Base-by-base conservation (phyloP, 352 stramenopile species). In the Pythium insidiosum region DNA sequence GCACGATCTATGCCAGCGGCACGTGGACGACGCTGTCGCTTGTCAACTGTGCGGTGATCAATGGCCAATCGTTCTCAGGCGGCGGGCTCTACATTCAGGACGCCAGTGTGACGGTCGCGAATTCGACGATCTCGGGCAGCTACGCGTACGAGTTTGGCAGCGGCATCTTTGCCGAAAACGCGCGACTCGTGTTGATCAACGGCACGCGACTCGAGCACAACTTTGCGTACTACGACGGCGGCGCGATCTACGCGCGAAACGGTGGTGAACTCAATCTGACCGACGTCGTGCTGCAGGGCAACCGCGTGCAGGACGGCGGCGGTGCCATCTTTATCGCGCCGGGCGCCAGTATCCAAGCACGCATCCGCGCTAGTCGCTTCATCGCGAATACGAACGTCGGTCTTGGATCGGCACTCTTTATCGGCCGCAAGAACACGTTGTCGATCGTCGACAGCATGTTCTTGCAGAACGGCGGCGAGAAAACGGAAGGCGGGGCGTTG, bases 191-290 rank as follows among this genome's bases (percentile, higher is more conserved):
- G 22, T 0, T 23, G 68, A 1, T 39, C 46, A 16, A 63, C 67
- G 28, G 52, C 34, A 16, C n/a, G n/a, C n/a, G 21, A 48, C 19
- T 76, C 53, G 10, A 30, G 4, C n/a, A 61, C 18, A 84, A 84
- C 43, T 64, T 66, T 21, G 76, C 76, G 2, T 71, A 72, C 18
- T 85, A 82, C 35, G 65, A 78, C 35, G 76, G 76, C 9, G 76
- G 76, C 6, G 73, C 41, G 1, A 57, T 88, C 10, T 82, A 69
- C 35, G 61, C 84, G 28, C 66, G 49, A 26, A 56, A 66, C 1
- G 47, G 49, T 15, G 50, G 68, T 3, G 22, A 31, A 6, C 13
- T 86, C 0, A 26, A 20, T 1, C 33, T 82, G 22, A 10, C 5
- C 9, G 38, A 57, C 4, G 59, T 53, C 0, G 23, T 43, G 0